Evolutionary conservation across 306 rosid genomes (phyloP), one percentile per base, ranked within the genome.

Genomic region (Cucumis cinereus): DNA sequence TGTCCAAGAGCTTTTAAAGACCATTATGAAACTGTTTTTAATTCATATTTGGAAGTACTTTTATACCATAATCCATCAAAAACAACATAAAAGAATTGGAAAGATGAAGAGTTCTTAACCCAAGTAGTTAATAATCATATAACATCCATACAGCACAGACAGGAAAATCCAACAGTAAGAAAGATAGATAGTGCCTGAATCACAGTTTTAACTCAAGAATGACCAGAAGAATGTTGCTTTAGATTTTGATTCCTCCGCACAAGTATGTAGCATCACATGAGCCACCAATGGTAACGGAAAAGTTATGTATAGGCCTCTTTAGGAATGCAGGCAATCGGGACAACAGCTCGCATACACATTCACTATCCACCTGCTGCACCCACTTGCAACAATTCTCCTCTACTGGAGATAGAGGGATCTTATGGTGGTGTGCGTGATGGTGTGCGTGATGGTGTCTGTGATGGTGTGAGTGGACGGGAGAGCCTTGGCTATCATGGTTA

Each of bases 301-400:
- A 63, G 43, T 77, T 60, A 64, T 77, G 80, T 26, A 3, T 10
- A 28, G 80, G 74, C 63, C 74, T 30, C 23, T 24, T 50, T 2
- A 77, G 38, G 64, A 77, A 77, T 6, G 7, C 63, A 13, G 80
- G 80, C 74, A 77, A 28, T 16, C 24, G 40, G 57, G 61, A 35
- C 53, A 77, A 72, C 43, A 77, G 61, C 36, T 40, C 64, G 5
- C 80, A 77, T 4, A 64, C 36, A n/a, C 80, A 77, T 45, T 49
- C 52, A 8, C 50, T 64, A 22, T 77, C 80, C 8, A 77, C 28
- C 61, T 77, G 68, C 56, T 35, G 56, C 52, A 63, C 72, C 80
- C 80, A 77, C 64, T 71, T 49, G 64, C 80, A 77, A 47, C 80
- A 77, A 28, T 64, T 64, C 63, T 33, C 36, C 71, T 77, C 80